A percentile compares a stretch with the other conserved stretches of the same genome.
phyloP scores from a whole-genome alignment of 805 yeast genomes.

The Komagataella phaffii region DNA sequence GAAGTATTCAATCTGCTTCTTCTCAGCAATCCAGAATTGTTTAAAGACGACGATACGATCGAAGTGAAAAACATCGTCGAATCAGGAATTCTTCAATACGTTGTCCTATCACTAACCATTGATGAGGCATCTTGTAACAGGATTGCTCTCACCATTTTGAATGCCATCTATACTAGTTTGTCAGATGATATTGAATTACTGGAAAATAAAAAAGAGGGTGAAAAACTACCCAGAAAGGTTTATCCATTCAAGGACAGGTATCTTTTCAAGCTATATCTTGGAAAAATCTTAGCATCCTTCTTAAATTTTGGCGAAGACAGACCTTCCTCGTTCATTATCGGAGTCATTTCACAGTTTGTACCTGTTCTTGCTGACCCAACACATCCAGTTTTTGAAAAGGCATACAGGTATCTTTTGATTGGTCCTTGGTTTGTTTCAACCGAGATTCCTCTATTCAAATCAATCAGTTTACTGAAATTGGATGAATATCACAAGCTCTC shows the following conservation, averaged over 20 bases:
- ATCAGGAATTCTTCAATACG: slow-evolving; percentile 36
- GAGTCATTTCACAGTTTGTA: slow-evolving; percentile 38
- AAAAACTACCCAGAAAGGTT: not conserved
- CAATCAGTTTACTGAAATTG: slow-evolving; percentile 18
- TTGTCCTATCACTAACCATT: slow-evolving; percentile 32
- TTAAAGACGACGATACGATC: slow-evolving; percentile 16
- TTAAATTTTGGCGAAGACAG: slow-evolving; percentile 8
- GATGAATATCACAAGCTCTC: slow-evolving; percentile 8
- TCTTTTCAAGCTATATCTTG: slow-evolving; percentile 38
- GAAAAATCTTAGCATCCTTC: slow-evolving; percentile 28
- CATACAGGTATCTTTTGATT: slow-evolving; percentile 49
- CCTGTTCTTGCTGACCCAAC: slow-evolving; percentile 55
- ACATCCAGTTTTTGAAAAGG: slow-evolving; percentile 61
- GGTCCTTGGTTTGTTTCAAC: slow-evolving; percentile 29
- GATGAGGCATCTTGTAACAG: slow-evolving; percentile 12
- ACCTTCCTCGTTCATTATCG: slow-evolving; percentile 37
- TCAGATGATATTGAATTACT: slow-evolving; percentile 20
- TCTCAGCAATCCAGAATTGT: slow-evolving; percentile 50
- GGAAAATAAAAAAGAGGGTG: slow-evolving; percentile 7
- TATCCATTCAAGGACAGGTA: slow-evolving; percentile 37
- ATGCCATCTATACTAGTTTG: slow-evolving; percentile 28
- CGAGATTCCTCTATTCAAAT: slow-evolving; percentile 32
- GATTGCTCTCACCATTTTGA: slow-evolving; percentile 29
- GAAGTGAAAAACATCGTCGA: slow-evolving; percentile 47
- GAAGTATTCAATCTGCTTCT: slow-evolving; percentile 52